Evolutionary conservation across 768 basidiomycete genomes (phyloP), one percentile per base, ranked within the genome.

Genomic region (Lepiota venenata): DNA sequence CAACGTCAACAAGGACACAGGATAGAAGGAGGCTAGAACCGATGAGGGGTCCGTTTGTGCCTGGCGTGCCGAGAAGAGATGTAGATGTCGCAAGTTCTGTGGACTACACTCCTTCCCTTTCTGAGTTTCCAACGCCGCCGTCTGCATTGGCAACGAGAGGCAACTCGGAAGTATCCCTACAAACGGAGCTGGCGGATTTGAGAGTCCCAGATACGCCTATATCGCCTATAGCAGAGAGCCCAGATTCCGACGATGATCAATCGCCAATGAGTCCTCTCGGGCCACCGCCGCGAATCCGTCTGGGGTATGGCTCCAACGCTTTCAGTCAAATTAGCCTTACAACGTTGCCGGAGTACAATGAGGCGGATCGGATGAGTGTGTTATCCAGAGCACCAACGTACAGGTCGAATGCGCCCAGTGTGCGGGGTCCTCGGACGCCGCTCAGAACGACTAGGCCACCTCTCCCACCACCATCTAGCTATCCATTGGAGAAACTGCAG

Each of bases 361-460:
- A 55, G 20, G 53, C 47, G 15, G 53, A 55, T 27, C 22, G 53
- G 16, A 42, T 43, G 29, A 55, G 46, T 35, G 32, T 48, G 12
- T 40, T 20, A 4, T 55, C 53, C 36, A 46, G 27, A 7, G 46
- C 53, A 10, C 46, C 53, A n/a, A 55, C 45, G 10, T 55, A 47
- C 22, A 52, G 42, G 10, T 52, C 50, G 36, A 47, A 25, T 12
- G 16, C n/a, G 52, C 32, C 42, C n/a, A n/a, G n/a, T 25, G 20
- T 18, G 14, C 27, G 4, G 4, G n/a, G 46, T 5, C 40, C 45
- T 20, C 44, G 36, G 8, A 22, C 36, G 1, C 42, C 32, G 3
- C 11, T 20, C 29, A 47, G 53, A 38, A 35, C 16, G 29, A 38
- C 43, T 1, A 21, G 51, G 35, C 53, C 46, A n/a, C 46, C 53